Conservation (phyloP, 352 stramenopile genomes). For the Globisporangium lucens region DNA sequence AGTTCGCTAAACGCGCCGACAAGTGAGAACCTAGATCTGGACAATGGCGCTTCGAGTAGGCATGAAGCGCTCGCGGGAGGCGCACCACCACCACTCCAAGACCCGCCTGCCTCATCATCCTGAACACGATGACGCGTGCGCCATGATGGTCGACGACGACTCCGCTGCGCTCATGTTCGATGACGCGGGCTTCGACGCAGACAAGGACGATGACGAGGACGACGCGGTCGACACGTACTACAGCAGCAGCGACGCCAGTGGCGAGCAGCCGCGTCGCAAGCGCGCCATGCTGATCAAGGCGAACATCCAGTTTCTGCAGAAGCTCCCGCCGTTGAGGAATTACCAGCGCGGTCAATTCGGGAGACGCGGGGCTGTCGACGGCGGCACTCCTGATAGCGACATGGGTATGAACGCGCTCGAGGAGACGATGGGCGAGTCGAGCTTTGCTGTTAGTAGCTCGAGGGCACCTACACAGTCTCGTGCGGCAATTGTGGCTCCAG, state of each 20-base stretch:
- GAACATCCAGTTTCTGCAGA: conserved; percentile 65
- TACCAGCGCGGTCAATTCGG: conserved; percentile 63
- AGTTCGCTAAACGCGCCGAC: not conserved
- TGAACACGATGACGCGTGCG: conserved; percentile 1
- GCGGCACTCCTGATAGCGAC: conserved; percentile 28
- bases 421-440: conserved; percentile 66
- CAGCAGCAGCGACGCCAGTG: conserved; percentile 16
- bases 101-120: not conserved
- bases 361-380: conserved; percentile 60
- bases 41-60: conserved; percentile 17
- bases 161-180: conserved; percentile 4
- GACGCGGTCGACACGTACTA: conserved; percentile 11
- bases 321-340: conserved; percentile 53
- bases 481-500: conserved; percentile 39
- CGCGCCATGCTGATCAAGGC: conserved; percentile 48
- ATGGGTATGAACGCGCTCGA: conserved; percentile 63
- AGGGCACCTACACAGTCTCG: conserved; percentile 27
- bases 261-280: conserved; percentile 37
- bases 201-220: conserved; percentile 20
- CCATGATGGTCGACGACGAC: conserved; percentile 18
- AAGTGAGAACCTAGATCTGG: not conserved
- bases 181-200: conserved; percentile 14
- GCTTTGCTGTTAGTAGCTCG: conserved; percentile 41
- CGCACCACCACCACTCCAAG: not conserved
- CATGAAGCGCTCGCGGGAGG: conserved; percentile 20